Base-by-base conservation (phyloP, 352 stramenopile genomes). In the Pythium aquatile region DNA sequence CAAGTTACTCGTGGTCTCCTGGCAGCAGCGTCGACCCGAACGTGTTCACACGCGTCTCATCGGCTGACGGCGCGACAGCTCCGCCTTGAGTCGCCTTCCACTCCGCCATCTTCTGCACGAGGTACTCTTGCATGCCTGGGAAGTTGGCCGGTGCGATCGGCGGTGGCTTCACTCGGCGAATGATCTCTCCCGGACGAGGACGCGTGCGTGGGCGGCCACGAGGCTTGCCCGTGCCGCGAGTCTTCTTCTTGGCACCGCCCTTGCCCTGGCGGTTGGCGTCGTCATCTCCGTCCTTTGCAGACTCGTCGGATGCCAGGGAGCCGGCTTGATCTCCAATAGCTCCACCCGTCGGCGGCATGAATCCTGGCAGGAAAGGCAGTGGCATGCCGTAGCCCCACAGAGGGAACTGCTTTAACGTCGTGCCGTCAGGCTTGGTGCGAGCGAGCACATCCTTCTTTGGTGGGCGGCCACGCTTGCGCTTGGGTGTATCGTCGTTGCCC, bases 111-210 rank as follows among this genome's bases (percentile, higher is more conserved):
- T 87, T 85, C 54, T 84, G 78, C 20, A 72, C 72, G 58, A 89
- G 59, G 37, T 88, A 90, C 61, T 88, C 85, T 68, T 91, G 86
- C 79, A 92, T 87, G 57, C 87, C 76, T 29, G 83, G 80, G 65
- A 88, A 90, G 53, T 87, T 88, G 54, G 84, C 84, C 17, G 84
- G 84, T 0, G 84, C 84, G 61, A 93, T 90, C 30, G 83, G 75
- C 1, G 83, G 73, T 6, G 77, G 77, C 66, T 93, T 93, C 33
- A 78, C 74, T 9, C 82, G 82, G n/a, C 70, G 77, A 54, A 93
- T 88, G 51, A 90, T 74, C 70, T 93, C 84, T 52, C 84, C 84
- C 11, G 84, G 84, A 32, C 84, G 84, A 40, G 84, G 82, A 5
- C 84, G 82, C 30, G 84, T 93, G 46, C 84, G 78, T 56, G 84